These are phyloP conservation scores for Globisporangium uncinulatum DNA, from an alignment of 352 stramenopile species.

Conservation along the genomic window DNA sequence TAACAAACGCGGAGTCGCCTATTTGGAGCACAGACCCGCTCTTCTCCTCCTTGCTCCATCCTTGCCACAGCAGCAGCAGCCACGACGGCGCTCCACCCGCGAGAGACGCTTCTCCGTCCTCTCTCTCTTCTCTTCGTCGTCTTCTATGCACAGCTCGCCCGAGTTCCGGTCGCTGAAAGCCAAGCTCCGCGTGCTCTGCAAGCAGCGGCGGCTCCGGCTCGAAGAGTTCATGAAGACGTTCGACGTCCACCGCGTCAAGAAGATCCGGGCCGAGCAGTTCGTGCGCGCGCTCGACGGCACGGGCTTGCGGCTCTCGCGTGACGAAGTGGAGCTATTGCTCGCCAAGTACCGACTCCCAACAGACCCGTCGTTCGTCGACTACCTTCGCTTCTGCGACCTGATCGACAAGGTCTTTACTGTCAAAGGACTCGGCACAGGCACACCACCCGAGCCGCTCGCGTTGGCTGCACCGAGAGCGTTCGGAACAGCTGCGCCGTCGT, in stretches of 20 bases:
- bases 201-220: constrained; percentile 73
- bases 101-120: too few relatives aligned
- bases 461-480: constrained; percentile 7
- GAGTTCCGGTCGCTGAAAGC: constrained; percentile 81
- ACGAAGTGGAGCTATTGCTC: constrained; percentile 53
- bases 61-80: background rate
- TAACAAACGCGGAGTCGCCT: too few relatives aligned
- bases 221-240: constrained; percentile 90
- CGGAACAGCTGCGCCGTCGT: constrained; percentile 4
- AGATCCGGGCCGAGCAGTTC: constrained; percentile 78
- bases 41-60: background rate
- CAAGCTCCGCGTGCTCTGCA: constrained; percentile 74
- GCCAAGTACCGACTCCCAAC: constrained; percentile 60
- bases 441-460: too few relatives aligned
- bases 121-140: too few relatives aligned
- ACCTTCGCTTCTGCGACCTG: constrained; percentile 76
- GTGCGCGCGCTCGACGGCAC: constrained; percentile 74
- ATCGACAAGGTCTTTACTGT: constrained; percentile 84
- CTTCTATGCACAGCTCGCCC: constrained; percentile 50
- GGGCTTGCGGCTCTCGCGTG: constrained; percentile 46
- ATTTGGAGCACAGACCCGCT: too few relatives aligned
- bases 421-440: constrained; percentile 38
- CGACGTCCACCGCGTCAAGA: constrained; percentile 79
- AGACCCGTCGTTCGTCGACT: constrained; percentile 65
- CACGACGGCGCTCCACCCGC: too few relatives aligned